phyloP scores from a whole-genome alignment of 2,329 filamentous ascomycete species.

The Fusarium sp. region DNA sequence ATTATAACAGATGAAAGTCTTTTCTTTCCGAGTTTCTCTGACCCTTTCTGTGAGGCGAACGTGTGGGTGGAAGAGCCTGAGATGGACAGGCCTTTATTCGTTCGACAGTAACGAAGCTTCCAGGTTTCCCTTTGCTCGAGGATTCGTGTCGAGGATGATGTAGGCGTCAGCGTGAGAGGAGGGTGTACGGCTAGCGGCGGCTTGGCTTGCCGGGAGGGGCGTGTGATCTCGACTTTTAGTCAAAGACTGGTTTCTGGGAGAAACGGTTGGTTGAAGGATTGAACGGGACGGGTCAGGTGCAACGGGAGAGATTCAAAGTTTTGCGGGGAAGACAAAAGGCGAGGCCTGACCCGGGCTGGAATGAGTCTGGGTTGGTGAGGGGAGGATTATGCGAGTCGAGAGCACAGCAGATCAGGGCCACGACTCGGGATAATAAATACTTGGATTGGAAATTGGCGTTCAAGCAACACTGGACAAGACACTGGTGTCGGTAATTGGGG shows the following conservation, averaged over 20 bases:
- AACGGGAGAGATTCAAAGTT: constrained; percentile 30
- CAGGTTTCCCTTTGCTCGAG: constrained; percentile 15
- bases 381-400: neutral
- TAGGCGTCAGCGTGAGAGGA: constrained; percentile 36
- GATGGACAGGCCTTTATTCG: neutral
- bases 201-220: constrained; percentile 40
- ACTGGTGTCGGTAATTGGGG: neutral
- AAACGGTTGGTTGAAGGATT: constrained; percentile 36
- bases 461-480: neutral
- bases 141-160: constrained; percentile 35
- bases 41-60: neutral
- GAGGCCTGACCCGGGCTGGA: too few species aligned
- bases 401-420: neutral
- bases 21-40: neutral
- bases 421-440: neutral
- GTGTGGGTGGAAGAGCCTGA: constrained; percentile 2
- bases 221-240: constrained; percentile 42
- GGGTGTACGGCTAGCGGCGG: constrained; percentile 46
- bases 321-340: constrained; percentile 35
- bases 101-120: constrained; percentile 2
- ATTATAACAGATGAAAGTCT: constrained; percentile 26
- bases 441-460: too few species aligned
- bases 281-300: constrained; percentile 43
- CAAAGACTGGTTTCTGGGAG: constrained; percentile 32
- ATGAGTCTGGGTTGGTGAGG: neutral